Base-by-base conservation (phyloP, 768 basidiomycete genomes). In the Gloeophyllum trabeum region DNA sequence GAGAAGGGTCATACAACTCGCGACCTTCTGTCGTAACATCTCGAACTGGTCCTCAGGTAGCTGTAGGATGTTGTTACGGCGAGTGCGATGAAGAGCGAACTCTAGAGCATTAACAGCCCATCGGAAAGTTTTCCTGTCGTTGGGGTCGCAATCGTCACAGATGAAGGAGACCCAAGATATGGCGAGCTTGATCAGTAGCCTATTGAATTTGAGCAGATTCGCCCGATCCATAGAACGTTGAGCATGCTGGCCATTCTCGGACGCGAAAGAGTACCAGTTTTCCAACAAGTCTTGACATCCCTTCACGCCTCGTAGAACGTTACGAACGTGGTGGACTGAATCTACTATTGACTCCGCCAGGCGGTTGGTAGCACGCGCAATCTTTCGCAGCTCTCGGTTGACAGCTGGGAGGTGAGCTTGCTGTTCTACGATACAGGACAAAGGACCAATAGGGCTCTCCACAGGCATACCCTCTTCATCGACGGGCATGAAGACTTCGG, bases 151-250 rank as follows among this genome's bases (percentile, higher is more conserved):
- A 52, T 93, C 89, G 55, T 97, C 92, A 63, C 91, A 96, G 48
- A 98, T 94, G 68, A 99, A 98, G 35, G 91, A 83, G 24, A 98
- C 89, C 94, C 94, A 99, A 10, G 88, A 85, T 51, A 98, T 97
- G 6, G 93, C 90, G 41, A 98, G 74, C 46, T 79, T 82, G 60
- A 93, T 83, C 24, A 97, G 69, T 3, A 84, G 70, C 5, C 83
- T 76, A 54, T 86, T 84, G 62, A 96, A 94, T 49, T 83, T 81
- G 50, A 72, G 64, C 41, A 81, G 58, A 0, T 77, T 68, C 0
- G 74, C 54, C 13, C 73, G 73, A 51, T 94, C 91, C 81, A 96
- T 87, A 57, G 86, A 79, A 49, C 81, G 79, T 52, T 90, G 82
- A 6, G 84, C 87, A 51, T 93, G 86, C 46, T 86, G 80, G 1